phyloP scores from a whole-genome alignment of 495 filamentous ascomycete species.

The Penicillium robsamsonii region DNA sequence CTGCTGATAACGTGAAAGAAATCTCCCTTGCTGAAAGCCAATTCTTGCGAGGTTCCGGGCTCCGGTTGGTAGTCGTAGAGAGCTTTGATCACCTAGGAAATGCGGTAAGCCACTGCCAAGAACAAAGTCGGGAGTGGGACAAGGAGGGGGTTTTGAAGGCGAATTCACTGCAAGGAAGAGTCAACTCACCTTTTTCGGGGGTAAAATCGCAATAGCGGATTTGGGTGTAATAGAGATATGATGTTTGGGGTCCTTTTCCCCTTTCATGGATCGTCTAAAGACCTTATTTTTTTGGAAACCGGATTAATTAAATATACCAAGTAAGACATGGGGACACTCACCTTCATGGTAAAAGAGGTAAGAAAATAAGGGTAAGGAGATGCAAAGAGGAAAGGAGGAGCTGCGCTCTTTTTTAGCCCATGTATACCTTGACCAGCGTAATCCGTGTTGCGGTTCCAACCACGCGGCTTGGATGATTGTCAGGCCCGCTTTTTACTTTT shows the following conservation, averaged over 20 bases:
- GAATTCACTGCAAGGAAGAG: conserved; percentile 9
- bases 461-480: conserved; percentile 20
- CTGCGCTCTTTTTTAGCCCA: conserved; percentile 11
- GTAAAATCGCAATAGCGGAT: conserved; percentile 88
- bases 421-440: neutral
- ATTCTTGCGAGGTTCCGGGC: conserved; percentile 63
- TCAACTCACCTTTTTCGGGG: conserved; percentile 84
- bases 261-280: conserved; percentile 82
- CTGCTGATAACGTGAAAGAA: conserved; percentile 98
- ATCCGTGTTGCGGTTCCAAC: conserved; percentile 26
- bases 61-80: conserved; percentile 88
- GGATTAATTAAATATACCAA: conserved; percentile 19
- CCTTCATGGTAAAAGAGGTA: conserved; percentile 26
- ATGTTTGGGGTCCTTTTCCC: conserved; percentile 72
- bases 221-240: conserved; percentile 90
- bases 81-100: conserved; percentile 83
- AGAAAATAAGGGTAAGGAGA: conserved; percentile 8
- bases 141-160: conserved; percentile 9
- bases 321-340: conserved; percentile 19
- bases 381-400: conserved; percentile 14
- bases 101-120: conserved; percentile 21
- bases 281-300: conserved; percentile 48
- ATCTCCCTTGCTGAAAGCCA: conserved; percentile 89
- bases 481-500: conserved; percentile 18
- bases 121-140: conserved; percentile 17